Percentiles rank a stretch among this genome's conserved stretches.
phyloP scores from a whole-genome alignment of 1,139 yeast species.

The Blastobotrys malaysiensis region DNA sequence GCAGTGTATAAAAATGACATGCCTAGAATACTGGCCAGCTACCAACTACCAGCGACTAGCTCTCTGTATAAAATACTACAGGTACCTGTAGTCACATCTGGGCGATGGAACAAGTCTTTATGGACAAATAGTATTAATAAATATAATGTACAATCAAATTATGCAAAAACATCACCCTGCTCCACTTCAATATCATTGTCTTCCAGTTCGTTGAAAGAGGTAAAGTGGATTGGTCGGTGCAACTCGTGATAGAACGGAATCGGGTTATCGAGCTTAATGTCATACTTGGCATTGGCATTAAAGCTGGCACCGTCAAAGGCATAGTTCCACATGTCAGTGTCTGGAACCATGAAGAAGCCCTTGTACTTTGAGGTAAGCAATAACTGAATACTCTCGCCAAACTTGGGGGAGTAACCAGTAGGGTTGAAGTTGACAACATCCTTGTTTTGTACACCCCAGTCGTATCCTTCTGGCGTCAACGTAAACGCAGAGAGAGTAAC shows the following conservation, averaged over 20 bases:
- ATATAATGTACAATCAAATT: slow-evolving; percentile 10
- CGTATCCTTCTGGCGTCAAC: slow-evolving; percentile 57
- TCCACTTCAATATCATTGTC: slow-evolving; percentile 59
- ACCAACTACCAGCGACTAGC: no score
- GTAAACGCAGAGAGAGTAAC: slow-evolving; percentile 67
- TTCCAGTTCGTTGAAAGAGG: slow-evolving; percentile 65
- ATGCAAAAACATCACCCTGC: slow-evolving; percentile 67
- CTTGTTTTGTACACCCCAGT: slow-evolving; percentile 70
- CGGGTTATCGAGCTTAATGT: slow-evolving; percentile 72
- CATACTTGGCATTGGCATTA: slow-evolving; percentile 56
- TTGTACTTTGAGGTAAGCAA: slow-evolving; percentile 67
- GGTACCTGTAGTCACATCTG: no score
- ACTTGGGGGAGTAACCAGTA: slow-evolving; percentile 56
- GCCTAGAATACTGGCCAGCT: no score
- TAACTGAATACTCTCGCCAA: slow-evolving; percentile 62
- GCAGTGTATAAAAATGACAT: no score
- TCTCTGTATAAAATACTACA: no score
- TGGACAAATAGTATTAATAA: no score
- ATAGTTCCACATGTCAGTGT: slow-evolving; percentile 82
- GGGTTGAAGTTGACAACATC: slow-evolving; percentile 52
- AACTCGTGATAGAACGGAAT: slow-evolving; percentile 73
- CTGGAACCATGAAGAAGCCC: slow-evolving; percentile 87
- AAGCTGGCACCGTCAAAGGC: slow-evolving; percentile 85
- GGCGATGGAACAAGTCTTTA: no score
- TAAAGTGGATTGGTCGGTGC: slow-evolving; percentile 87